Evolutionary conservation across 73 alveolate species (phyloP).

Genomic region (Paraurostyla sp.): DNA sequence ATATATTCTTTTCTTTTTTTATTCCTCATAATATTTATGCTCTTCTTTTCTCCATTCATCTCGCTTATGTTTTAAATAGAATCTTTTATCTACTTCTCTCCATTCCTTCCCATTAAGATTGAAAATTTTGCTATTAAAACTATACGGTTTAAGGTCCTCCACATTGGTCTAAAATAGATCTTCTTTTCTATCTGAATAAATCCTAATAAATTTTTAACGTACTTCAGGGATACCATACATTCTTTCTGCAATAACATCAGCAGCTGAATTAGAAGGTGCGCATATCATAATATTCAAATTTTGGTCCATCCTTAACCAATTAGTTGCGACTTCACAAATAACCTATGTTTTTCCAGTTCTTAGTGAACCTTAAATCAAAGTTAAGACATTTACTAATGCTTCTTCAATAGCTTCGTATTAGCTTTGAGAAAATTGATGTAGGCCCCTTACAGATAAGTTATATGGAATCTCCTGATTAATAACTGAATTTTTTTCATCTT

Average conservation of each 20-base stretch:
- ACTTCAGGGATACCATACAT: not conserved
- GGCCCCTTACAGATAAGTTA: too few species aligned
- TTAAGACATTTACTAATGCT: not conserved
- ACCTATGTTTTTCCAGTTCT: slow-evolving; percentile 38
- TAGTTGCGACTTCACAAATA: not conserved
- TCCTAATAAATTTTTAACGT: not conserved
- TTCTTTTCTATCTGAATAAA: not conserved
- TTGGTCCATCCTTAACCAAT: not conserved
- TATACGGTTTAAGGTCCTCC: not conserved
- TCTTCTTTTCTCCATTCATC: too few species aligned
- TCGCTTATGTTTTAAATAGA: too few species aligned
- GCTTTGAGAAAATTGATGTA: not conserved
- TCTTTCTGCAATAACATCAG: slow-evolving; percentile 39
- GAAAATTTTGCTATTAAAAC: not conserved
- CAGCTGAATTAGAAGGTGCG: slow-evolving; percentile 33
- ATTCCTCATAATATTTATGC: too few species aligned
- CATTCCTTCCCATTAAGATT: not conserved
- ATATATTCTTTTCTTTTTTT: too few species aligned
- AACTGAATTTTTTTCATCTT: too few species aligned
- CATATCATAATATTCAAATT: not conserved
- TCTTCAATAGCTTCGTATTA: not conserved
- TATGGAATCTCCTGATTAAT: too few species aligned
- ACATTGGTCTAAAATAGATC: not conserved
- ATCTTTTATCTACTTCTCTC: not conserved
- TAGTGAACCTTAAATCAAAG: not conserved